Evolutionary conservation across 345 rosid genomes (phyloP), one percentile per base, ranked within the genome.

Genomic region (Tarenaya hassleriana): DNA sequence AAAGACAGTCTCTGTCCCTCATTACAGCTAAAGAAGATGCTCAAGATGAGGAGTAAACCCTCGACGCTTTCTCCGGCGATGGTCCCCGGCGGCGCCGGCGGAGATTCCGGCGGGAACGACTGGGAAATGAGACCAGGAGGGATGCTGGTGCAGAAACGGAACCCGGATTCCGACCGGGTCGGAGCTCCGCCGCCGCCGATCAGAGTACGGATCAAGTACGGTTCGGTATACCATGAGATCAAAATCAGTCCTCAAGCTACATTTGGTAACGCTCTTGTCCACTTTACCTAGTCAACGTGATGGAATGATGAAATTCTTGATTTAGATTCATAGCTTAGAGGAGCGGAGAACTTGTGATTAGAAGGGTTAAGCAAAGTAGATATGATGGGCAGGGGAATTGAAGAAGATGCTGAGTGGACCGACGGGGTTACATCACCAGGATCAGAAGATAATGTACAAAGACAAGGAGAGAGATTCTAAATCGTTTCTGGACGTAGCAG

Each of bases 41-140:
- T 82, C 86, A 87, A 78, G 60, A 73, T 78, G 82, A 81, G 77
- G 72, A 82, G 66, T 52, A 81, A 73, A 63, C 60, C 74, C 52
- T 66, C 79, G 35, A 82, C 73, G 43, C 62, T 69, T 51, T 62
- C 82, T 58, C 62, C 80, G 42, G 67, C 52, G 67, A 67, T 16
- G 70, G 50, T 50, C n/a, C n/a, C 29, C 29, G 73, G 51, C n/a
- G 69, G 68, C 17, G 78, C 65, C 64, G 80, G 61, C 35, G 73
- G 55, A 49, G 90, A 80, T 64, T 41, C 81, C 27, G 79, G 69
- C 27, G 75, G 77, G 13, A 62, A 75, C 14, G 91, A 83, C 15
- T 94, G 87, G 97, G 99, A 94, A 76, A 66, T 88, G 55, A 74
- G 99, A 60, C 99, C 99, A 11, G 97, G 99, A 5, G 99, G 99